phyloP scores from a whole-genome alignment of 2,329 filamentous ascomycete genomes.

The Domatiomyces globalis region DNA sequence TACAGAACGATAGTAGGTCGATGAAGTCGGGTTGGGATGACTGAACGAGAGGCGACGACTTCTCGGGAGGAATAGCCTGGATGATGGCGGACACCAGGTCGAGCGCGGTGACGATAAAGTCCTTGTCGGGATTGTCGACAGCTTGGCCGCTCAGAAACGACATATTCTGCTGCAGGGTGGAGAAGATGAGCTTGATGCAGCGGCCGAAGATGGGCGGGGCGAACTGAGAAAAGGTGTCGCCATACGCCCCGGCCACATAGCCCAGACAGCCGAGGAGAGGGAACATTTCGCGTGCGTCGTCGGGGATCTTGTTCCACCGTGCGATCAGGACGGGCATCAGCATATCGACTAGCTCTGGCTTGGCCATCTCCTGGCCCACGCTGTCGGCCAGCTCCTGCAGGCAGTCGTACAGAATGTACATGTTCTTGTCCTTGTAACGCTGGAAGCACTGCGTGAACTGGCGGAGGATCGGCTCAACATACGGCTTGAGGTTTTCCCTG shows the following conservation, averaged over 20 bases:
- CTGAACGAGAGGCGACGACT: slow-evolving; percentile 62
- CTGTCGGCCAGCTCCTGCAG: slow-evolving; percentile 92
- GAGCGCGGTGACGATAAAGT: slow-evolving; percentile 89
- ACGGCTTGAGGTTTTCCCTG: slow-evolving; percentile 63
- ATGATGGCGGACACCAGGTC: slow-evolving; percentile 88
- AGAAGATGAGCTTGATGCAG: slow-evolving; percentile 81
- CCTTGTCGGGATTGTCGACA: slow-evolving; percentile 76
- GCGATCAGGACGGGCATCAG: slow-evolving; percentile 88
- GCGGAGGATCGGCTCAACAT: slow-evolving; percentile 75
- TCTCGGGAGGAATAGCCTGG: slow-evolving; percentile 63
- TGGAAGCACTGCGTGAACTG: slow-evolving; percentile 87
- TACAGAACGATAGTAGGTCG: slow-evolving; percentile 76
- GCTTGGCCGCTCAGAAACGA: slow-evolving; percentile 52
- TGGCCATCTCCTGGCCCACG: slow-evolving; percentile 67
- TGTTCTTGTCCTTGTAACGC: slow-evolving; percentile 96
- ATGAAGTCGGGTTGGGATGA: slow-evolving; percentile 73
- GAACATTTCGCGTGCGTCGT: slow-evolving; percentile 86
- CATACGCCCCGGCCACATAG: slow-evolving; percentile 79
- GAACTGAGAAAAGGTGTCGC: slow-evolving; percentile 68
- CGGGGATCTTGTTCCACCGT: slow-evolving; percentile 72
- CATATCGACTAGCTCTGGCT: slow-evolving; percentile 63
- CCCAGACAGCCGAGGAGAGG: slow-evolving; percentile 92
- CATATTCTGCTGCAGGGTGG: slow-evolving; percentile 71
- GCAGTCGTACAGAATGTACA: slow-evolving; percentile 97
- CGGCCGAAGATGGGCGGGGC: slow-evolving; percentile 73